Conservation (phyloP, 257 asterid species). For the Sherardia arvensis region DNA sequence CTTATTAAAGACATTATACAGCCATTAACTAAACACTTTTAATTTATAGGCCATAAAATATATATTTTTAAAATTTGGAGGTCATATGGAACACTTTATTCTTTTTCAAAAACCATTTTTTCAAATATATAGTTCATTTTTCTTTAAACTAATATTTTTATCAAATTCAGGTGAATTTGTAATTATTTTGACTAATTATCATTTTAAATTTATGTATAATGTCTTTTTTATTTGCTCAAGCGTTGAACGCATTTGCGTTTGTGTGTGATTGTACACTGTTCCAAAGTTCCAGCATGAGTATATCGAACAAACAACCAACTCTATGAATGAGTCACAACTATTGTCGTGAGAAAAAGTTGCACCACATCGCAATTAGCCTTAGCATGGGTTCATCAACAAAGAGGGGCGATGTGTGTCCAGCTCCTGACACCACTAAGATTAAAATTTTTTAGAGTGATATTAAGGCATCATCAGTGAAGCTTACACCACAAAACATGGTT, state of each 20-base stretch:
- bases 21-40: no score
- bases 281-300: constrained; percentile 25
- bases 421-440: constrained; percentile 25
- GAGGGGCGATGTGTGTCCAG: constrained; percentile 36
- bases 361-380: constrained; percentile 37
- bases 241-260: no score
- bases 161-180: no score
- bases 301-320: constrained; percentile 21
- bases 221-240: neutral
- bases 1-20: no score
- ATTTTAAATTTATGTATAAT: no score
- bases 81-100: no score
- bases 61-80: no score
- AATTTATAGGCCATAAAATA: no score
- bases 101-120: no score
- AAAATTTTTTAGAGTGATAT: constrained; percentile 27
- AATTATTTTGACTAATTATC: neutral
- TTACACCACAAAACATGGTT: constrained; percentile 23
- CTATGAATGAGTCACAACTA: constrained; percentile 14
- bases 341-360: constrained; percentile 29
- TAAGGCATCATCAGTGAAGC: constrained; percentile 21
- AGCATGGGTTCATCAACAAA: constrained; percentile 37
- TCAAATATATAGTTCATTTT: no score
- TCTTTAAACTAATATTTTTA: no score
- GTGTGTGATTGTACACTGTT: neutral